Evolutionary conservation across 768 basidiomycete genomes (phyloP), one percentile per base, ranked within the genome.

Genomic region (Agaricus subrufescens): DNA sequence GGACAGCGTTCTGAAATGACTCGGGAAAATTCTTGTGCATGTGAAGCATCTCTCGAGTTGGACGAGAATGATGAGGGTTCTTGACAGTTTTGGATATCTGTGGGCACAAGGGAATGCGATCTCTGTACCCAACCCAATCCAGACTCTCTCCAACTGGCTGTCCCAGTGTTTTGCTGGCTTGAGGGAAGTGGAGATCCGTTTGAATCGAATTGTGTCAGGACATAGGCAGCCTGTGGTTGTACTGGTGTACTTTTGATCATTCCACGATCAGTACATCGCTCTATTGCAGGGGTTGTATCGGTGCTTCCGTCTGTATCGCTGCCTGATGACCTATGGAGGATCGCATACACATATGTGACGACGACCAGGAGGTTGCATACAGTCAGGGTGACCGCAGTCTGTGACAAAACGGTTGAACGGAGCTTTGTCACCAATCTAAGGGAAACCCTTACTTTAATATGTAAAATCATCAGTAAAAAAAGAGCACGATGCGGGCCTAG

Each of bases 291-390:
- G 7, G 37, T 7, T n/a, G 11, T 27, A 19, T 43, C 54, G 2
- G 46, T 29, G 14, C 48, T 47, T 7, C 39, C 29, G 14, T 42
- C n/a, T 19, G 27, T 47, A 6, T 30, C 46, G 5, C 19, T 19
- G 19, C 40, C 54, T 7, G 46, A 31, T 23, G 44, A 31, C 37
- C 10, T 47, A 26, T 38, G 40, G 12, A 54, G 40, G 26, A 19
- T 39, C 2, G 54, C 47, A 27, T 55, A 55, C 3, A 55, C 3
- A 31, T 55, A 55, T 15, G 54, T 55, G 39, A 48, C 40, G 15
- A 55, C 54, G 10, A 55, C 46, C 7, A 48, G 46, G n/a, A 55
- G 54, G 23, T 55, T 55, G 27, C 38, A 55, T 11, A 55, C 54
- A n/a, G 47, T 55, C 29, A 55, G 12, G 5, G 54, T 55, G 6